Percentiles rank a stretch among this genome's conserved stretches.
These are phyloP conservation scores for Wallemia ichthyophaga DNA, from an alignment of 1,284 basidiomycete genomes.

Conservation along the genomic window DNA sequence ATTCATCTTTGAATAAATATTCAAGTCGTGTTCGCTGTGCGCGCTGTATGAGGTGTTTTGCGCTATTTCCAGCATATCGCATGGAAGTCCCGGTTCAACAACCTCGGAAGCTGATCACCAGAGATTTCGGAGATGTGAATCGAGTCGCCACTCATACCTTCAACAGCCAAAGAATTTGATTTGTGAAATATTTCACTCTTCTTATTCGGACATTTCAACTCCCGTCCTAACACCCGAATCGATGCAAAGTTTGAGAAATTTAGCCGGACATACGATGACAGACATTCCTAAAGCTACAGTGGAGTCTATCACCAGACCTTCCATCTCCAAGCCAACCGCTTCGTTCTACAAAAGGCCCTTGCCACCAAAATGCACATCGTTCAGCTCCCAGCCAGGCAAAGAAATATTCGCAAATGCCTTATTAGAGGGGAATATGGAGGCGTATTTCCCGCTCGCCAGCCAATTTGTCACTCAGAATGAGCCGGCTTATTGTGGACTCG, in stretches of 20 bases:
- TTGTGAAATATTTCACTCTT: too few species aligned
- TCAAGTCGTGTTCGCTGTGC: too few species aligned
- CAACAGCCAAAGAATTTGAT: too few species aligned
- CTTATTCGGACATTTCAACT: too few species aligned
- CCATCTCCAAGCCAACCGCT: neutral
- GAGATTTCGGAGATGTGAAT: too few species aligned
- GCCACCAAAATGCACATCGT: slow-evolving; percentile 7
- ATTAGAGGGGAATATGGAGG: slow-evolving; percentile 7
- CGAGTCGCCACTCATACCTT: too few species aligned
- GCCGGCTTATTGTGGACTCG: slow-evolving; percentile 9
- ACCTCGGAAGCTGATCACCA: neutral
- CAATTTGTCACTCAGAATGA: slow-evolving; percentile 9
- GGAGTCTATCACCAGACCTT: neutral
- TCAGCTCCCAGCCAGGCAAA: slow-evolving; percentile 7
- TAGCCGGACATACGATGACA: neutral
- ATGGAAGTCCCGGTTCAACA: neutral
- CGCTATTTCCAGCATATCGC: too few species aligned
- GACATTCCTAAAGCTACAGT: neutral
- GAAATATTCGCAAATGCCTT: slow-evolving; percentile 7
- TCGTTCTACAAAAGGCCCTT: slow-evolving; percentile 11
- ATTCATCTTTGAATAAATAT: too few species aligned
- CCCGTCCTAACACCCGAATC: too few species aligned
- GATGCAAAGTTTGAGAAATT: neutral
- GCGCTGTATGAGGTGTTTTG: too few species aligned
- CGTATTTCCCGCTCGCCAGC: slow-evolving; percentile 9